phyloP scores from a whole-genome alignment of 2,329 filamentous ascomycete species.

The Pseudogymnoascus verrucosus region DNA sequence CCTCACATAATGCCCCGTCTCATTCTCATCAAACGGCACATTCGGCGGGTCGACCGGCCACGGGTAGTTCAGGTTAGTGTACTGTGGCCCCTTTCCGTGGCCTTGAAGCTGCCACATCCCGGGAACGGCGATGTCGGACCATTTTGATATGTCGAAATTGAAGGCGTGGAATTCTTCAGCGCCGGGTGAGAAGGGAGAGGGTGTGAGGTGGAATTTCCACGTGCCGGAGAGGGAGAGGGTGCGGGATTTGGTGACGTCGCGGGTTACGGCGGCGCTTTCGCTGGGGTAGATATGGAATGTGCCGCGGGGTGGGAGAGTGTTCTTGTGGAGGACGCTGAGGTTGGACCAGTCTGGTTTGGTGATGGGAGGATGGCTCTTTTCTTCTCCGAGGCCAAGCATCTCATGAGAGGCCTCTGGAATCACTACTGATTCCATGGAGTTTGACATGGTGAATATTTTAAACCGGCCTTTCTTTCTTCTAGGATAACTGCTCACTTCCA shows the following conservation, averaged over 20 bases:
- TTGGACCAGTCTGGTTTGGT: constrained; percentile 53
- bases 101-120: constrained; percentile 50
- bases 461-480: too few species aligned
- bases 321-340: constrained; percentile 49
- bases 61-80: constrained; percentile 47
- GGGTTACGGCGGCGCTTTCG: constrained; percentile 40
- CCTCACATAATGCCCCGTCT: constrained; percentile 44
- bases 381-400: neutral
- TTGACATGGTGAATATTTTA: neutral
- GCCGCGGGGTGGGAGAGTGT: constrained; percentile 48
- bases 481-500: too few species aligned
- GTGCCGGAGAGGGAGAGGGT: constrained; percentile 26
- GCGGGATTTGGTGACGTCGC: constrained; percentile 33
- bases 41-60: constrained; percentile 46
- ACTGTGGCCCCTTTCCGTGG: constrained; percentile 35
- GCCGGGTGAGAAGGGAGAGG: constrained; percentile 22
- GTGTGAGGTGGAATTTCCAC: constrained; percentile 23
- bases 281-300: constrained; percentile 47
- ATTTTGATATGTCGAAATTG: constrained; percentile 28
- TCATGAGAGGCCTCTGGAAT: neutral
- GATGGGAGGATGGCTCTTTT: neutral
- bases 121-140: constrained; percentile 43
- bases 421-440: neutral
- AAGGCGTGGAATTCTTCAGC: constrained; percentile 15
- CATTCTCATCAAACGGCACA: constrained; percentile 42